These are phyloP conservation scores for Sporothrix humicola DNA, from an alignment of 2,329 filamentous ascomycete genomes.

Conservation along the genomic window DNA sequence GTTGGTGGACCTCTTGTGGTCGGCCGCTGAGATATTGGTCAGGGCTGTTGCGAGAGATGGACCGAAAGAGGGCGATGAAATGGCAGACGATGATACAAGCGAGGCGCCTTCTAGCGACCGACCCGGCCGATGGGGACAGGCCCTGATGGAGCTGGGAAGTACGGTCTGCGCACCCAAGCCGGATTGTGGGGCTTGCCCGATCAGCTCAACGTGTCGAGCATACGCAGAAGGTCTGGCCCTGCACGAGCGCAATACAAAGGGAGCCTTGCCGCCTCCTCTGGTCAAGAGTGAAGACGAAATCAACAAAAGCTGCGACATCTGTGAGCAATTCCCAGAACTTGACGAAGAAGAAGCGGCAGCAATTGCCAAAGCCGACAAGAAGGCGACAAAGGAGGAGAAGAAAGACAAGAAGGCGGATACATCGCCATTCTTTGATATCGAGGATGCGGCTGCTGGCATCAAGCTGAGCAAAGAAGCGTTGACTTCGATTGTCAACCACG, in stretches of 20 bases:
- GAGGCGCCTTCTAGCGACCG: constrained; percentile 50
- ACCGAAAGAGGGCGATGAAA: constrained; percentile 36
- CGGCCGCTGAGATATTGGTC: constrained; percentile 61
- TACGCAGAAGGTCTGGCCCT: constrained; percentile 54
- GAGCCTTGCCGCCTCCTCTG: not conserved
- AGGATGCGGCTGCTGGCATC: constrained; percentile 27
- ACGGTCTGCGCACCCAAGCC: constrained; percentile 66
- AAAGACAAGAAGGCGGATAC: constrained; percentile 1
- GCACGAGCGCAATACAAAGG: not conserved
- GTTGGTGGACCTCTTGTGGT: constrained; percentile 62
- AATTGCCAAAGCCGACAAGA: constrained; percentile 21
- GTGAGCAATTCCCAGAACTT: constrained; percentile 53
- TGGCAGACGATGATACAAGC: constrained; percentile 33
- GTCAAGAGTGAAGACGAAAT: constrained; percentile 42
- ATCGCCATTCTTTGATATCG: constrained; percentile 46
- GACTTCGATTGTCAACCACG: constrained; percentile 52
- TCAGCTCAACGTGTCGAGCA: constrained; percentile 57
- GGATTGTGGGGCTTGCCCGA: constrained; percentile 58
- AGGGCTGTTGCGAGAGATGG: constrained; percentile 55
- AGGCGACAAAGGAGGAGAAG: not conserved
- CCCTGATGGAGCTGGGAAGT: constrained; percentile 69
- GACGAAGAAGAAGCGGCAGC: constrained; percentile 38
- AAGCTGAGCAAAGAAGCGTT: constrained; percentile 9
- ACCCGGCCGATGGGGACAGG: constrained; percentile 68
- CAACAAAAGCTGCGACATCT: constrained; percentile 55